Conservation (phyloP, 768 basidiomycete genomes). For the Wakefieldia striispora region DNA sequence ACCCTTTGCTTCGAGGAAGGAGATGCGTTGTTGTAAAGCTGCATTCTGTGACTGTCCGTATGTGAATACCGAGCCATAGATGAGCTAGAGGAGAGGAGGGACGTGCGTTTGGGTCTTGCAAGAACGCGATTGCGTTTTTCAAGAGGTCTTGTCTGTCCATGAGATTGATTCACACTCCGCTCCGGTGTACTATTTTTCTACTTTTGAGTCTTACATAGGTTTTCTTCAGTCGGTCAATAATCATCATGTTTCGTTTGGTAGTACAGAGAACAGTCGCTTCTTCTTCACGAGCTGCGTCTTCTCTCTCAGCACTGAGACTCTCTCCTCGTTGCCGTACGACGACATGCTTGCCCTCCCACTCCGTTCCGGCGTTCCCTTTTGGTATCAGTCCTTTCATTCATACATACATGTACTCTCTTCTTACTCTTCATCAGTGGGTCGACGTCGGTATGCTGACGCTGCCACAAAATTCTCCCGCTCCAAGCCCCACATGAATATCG, state of each 20-base stretch:
- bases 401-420: neutral
- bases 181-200: neutral
- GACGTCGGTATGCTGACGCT: slow-evolving; percentile 74
- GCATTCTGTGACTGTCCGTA: slow-evolving; percentile 68
- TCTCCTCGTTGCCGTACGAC: slow-evolving; percentile 15
- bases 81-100: neutral
- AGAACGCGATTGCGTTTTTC: slow-evolving; percentile 79
- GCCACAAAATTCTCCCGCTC: slow-evolving; percentile 58
- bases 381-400: slow-evolving; percentile 3
- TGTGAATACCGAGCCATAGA: slow-evolving; percentile 3
- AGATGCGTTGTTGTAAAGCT: slow-evolving; percentile 77
- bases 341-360: slow-evolving; percentile 8
- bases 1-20: slow-evolving; percentile 96
- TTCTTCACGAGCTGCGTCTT: neutral
- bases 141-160: slow-evolving; percentile 72
- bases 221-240: neutral
- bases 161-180: slow-evolving; percentile 29
- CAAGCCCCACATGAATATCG: slow-evolving; percentile 95
- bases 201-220: too few relatives aligned
- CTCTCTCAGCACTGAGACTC: slow-evolving; percentile 1
- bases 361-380: slow-evolving; percentile 4
- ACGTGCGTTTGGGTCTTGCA: slow-evolving; percentile 78
- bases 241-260: slow-evolving; percentile 32
- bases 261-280: slow-evolving; percentile 15
- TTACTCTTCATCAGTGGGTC: neutral